phyloP scores from a whole-genome alignment of 2,329 filamentous ascomycete genomes.

The Rosellinia necatrix region DNA sequence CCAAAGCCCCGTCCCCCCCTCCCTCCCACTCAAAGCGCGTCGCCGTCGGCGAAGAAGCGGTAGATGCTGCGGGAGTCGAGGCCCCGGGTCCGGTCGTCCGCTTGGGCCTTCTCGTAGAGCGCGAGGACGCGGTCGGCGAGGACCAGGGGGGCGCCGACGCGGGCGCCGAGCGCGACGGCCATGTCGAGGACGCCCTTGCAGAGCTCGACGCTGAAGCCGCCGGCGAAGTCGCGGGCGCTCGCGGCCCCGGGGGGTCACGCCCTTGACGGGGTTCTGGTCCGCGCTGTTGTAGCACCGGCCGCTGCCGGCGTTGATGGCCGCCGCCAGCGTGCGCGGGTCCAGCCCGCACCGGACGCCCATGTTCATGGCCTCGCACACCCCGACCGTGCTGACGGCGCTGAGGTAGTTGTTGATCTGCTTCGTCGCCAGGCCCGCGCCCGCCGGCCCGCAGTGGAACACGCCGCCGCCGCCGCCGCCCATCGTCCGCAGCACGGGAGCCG shows the following conservation, averaged over 20 bases:
- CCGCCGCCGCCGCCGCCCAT: constrained; percentile 19
- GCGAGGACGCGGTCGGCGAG: constrained; percentile 16
- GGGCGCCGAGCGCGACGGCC: constrained; percentile 17
- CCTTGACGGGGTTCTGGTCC: constrained; percentile 23
- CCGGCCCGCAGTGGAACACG: constrained; percentile 19
- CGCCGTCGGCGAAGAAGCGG: constrained; percentile 13
- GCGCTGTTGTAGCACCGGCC: constrained; percentile 21
- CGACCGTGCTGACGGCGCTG: constrained; percentile 19
- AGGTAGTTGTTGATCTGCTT: constrained; percentile 27
- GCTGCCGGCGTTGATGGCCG: constrained; percentile 22
- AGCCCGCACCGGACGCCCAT: constrained; percentile 23
- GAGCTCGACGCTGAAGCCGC: constrained; percentile 22
- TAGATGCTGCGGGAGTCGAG: constrained; percentile 23
- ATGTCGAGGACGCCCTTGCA: constrained; percentile 24
- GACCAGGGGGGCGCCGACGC: constrained; percentile 10
- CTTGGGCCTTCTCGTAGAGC: constrained; percentile 21
- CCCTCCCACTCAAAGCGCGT: constrained; percentile 6
- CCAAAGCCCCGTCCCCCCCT: no score
- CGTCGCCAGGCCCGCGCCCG: constrained; percentile 16
- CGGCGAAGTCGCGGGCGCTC: constrained; percentile 19
- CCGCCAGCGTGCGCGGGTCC: constrained; percentile 18
- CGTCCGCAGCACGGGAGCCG: constrained; percentile 15
- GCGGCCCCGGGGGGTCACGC: constrained; percentile 16
- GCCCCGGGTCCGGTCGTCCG: constrained; percentile 19
- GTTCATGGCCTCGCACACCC: constrained; percentile 23